These are phyloP conservation scores for Athelia sp. DNA, from an alignment of 1,284 basidiomycete species.

Conservation along the genomic window DNA sequence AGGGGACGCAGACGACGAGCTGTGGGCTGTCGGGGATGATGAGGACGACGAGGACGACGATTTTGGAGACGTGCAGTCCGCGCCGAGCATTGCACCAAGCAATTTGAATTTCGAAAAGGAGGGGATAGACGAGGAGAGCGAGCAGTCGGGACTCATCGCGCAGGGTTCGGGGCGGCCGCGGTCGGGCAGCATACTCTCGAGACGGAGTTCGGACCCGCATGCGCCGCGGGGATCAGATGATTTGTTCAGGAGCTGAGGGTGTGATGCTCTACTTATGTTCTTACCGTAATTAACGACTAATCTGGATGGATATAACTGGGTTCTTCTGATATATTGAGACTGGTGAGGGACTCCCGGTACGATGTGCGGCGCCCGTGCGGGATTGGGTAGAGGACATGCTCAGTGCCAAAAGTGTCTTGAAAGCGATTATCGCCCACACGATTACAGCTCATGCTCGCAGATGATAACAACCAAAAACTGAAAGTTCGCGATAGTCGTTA, in stretches of 20 bases:
- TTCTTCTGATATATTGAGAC: no score
- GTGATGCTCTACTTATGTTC: no score
- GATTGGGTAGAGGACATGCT: no score
- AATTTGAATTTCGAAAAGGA: neutral
- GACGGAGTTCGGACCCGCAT: neutral
- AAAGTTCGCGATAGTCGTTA: no score
- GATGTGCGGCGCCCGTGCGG: no score
- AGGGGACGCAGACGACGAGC: slow-evolving; percentile 2
- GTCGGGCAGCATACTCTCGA: neutral
- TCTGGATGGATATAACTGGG: no score
- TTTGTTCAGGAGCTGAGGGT: neutral
- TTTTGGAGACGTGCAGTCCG: slow-evolving; percentile 12
- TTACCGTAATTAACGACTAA: no score
- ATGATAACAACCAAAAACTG: no score
- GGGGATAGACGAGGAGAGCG: slow-evolving; percentile 1
- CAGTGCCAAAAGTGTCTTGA: no score
- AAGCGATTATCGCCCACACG: no score
- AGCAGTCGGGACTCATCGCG: neutral
- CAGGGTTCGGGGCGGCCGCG: neutral
- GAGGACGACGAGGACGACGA: slow-evolving; percentile 26
- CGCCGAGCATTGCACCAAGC: slow-evolving; percentile 1
- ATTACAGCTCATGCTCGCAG: no score
- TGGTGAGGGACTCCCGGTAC: no score
- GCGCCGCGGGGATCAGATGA: neutral
- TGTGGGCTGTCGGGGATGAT: slow-evolving; percentile 55